These are phyloP conservation scores for Cardamine occulta DNA, from an alignment of 345 rosid genomes.

Conservation along the genomic window DNA sequence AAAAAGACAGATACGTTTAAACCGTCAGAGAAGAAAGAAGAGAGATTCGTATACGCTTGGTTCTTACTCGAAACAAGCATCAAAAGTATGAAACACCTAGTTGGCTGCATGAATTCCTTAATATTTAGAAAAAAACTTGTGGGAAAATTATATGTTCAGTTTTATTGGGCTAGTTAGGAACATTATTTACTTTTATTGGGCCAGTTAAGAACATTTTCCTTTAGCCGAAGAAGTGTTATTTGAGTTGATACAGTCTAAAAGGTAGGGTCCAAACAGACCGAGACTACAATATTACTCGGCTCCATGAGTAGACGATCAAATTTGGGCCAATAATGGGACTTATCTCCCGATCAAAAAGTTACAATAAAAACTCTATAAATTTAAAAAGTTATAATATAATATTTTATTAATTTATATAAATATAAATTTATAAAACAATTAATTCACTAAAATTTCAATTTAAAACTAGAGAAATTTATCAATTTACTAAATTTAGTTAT, in stretches of 20 bases:
- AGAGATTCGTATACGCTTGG: too few species aligned
- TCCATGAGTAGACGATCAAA: background rate
- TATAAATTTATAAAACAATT: too few species aligned
- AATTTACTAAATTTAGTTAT: too few species aligned
- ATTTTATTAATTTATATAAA: too few species aligned
- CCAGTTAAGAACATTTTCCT: background rate
- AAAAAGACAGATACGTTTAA: too few species aligned
- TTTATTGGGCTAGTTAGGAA: too few species aligned
- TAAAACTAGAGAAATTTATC: too few species aligned
- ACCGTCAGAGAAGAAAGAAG: too few species aligned
- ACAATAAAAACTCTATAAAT: background rate
- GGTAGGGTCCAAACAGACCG: background rate
- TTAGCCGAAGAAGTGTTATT: background rate
- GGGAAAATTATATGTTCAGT: background rate
- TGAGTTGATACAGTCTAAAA: background rate
- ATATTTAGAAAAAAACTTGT: background rate
- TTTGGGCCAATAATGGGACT: background rate
- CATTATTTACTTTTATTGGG: background rate
- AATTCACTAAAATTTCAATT: too few species aligned
- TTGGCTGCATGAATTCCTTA: too few species aligned
- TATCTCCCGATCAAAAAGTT: background rate
- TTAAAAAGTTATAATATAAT: too few species aligned
- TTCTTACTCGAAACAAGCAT: background rate
- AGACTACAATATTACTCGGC: background rate
- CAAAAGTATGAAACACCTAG: background rate